Base-by-base conservation (phyloP, 1,139 yeast genomes). In the Lodderomyces oxycetoniae region DNA sequence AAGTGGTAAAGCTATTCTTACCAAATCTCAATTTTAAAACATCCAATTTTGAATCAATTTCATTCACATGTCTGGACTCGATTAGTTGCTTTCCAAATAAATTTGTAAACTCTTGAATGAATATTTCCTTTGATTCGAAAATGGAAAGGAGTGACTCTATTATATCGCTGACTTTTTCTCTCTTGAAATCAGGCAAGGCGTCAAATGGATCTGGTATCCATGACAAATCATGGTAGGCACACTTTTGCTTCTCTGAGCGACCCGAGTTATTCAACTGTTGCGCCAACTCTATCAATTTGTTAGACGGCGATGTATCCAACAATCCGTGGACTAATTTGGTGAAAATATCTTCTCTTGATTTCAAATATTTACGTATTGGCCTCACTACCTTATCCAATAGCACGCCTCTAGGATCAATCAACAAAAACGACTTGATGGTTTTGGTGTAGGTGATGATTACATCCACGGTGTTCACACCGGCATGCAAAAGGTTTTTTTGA, bases 161-260 rank as follows among this genome's bases (percentile, higher is more conserved):
- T 4, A 81, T 71, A 51, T 86, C 95, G 35, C 71, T 68, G 6
- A 73, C 75, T 34, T 69, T 68, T n/a, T 74, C 75, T 43, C 76
- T 77, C 36, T 75, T 71, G 55, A 87, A 86, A 53, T 88, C 96
- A 0, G 95, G 85, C 6, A 93, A 72, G 0, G 95, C 95, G 58
- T 85, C 96, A n/a, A 84, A 71, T 0, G 96, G 96, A 48, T 87
- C 96, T 0, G 97, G 97, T 5, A 59, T 61, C 97, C 97, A 89
- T 20, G 71, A 63, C 28, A 53, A 43, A 37, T 69, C 75, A 35
- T 70, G 73, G 12, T 35, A 50, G 29, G 31, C 26, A 29, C 33
- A 34, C 28, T 26, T 38, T 20, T 20, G 8, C n/a, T 24, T 34
- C 23, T 46, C 41, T 31, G 32, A 44, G 40, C 35, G 33, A 17